Base-by-base conservation (phyloP, 2,329 filamentous ascomycete genomes). In the Penicillium sp. region DNA sequence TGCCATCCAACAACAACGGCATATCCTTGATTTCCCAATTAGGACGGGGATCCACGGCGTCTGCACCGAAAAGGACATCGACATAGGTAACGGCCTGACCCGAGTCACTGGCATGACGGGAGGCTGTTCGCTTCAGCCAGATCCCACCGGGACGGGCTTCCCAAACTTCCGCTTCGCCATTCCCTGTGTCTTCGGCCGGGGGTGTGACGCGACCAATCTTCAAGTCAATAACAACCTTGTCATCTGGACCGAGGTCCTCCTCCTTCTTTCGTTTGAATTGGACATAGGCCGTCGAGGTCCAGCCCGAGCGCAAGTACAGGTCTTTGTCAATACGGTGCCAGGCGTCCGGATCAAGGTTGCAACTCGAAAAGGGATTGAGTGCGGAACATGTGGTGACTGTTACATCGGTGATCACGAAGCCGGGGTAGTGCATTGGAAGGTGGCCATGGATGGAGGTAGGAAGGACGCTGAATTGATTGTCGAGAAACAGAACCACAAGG, bases 301-400 rank as follows among this genome's bases (percentile, higher is more conserved):
- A 91, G 51, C 87, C 84, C 58, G 84, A 85, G 60, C 86, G 86
- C 19, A 97, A 83, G 71, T 92, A 95, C 0, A 97, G 83, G 70
- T 97, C 92, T 77, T 96, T 97, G 63, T 96, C 90, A 61, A 97
- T 81, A 49, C 90, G 88, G 66, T 91, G 87, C 93, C 93, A 97
- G 55, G 84, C 80, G 44, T 85, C 78, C 37, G 82, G 75, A 68
- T 95, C 88, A 61, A 95, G 84, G 61, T 86, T 87, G 78, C 91
- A 96, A 45, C 84, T 88, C 4, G 89, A 88, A 57, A 93, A 88
- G 29, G 85, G 71, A 70, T 93, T 95, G 52, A 95, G 67, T 13
- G 83, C 83, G 9, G 89, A 91, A 77, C 93, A 97, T 51, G 83
- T 88, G 19, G 85, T 83, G 62, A 96, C 83, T 33, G 88, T 90